These are phyloP conservation scores for Antrodiella citrinella DNA, from an alignment of 768 basidiomycete species.

Conservation along the genomic window DNA sequence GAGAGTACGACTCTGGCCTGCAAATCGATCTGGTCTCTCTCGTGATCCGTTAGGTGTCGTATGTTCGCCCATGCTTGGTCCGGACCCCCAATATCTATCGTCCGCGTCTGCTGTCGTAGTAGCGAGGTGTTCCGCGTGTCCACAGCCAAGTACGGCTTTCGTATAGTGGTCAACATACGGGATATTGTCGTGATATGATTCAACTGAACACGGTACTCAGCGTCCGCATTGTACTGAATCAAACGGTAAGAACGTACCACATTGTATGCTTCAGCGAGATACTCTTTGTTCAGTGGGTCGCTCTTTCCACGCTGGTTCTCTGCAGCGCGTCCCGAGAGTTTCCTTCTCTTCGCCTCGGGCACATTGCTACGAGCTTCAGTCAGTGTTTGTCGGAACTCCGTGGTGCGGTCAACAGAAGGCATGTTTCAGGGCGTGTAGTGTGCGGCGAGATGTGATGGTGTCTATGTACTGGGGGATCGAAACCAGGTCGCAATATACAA, in stretches of 20 bases:
- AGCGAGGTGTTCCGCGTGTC: conserved; percentile 49
- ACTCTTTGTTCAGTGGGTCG: conserved; percentile 49
- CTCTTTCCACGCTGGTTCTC: conserved; percentile 32
- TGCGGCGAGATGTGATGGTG: not conserved
- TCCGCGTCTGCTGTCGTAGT: conserved; percentile 41
- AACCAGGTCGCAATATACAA: conserved; percentile 1
- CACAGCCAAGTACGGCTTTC: conserved; percentile 82
- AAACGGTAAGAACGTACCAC: conserved; percentile 36
- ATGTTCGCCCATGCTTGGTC: conserved; percentile 54
- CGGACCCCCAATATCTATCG: conserved; percentile 42
- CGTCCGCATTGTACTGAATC: conserved; percentile 18
- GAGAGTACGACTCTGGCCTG: conserved; percentile 82
- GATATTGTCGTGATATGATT: conserved; percentile 64
- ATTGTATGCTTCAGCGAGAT: conserved; percentile 66
- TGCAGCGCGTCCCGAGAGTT: conserved; percentile 22
- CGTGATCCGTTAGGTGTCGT: conserved; percentile 74
- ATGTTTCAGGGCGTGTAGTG: conserved; percentile 26
- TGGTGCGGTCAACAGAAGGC: conserved; percentile 53
- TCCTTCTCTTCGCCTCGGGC: conserved; percentile 46
- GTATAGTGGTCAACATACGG: conserved; percentile 65
- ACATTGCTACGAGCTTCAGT: conserved; percentile 34
- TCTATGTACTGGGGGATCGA: not conserved
- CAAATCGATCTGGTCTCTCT: conserved; percentile 93
- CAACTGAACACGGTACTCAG: conserved; percentile 35
- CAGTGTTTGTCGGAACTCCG: conserved; percentile 49